Evolutionary conservation across 1,284 basidiomycete genomes (phyloP), one percentile per base, ranked within the genome.

Genomic region (Cryptococcus sp.): DNA sequence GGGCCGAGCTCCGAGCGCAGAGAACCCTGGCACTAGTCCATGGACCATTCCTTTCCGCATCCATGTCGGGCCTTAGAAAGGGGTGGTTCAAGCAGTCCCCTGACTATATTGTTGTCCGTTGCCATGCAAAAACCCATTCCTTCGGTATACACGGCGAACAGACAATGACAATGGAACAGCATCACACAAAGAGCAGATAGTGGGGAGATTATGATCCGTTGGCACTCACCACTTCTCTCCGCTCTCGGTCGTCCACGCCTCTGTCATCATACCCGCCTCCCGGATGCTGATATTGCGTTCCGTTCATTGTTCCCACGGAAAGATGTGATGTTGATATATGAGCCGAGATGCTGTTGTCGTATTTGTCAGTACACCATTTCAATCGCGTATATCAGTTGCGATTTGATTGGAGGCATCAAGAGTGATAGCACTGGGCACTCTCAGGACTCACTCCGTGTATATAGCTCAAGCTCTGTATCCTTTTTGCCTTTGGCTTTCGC

Each of bases 151-250:
- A 45, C n/a, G 42, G 42, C 42, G n/a, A 11, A 45, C 42, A 15
- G 42, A 22, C 42, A 45, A 10, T 10, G 5, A 22, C n/a, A 13
- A 10, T n/a, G 5, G 42, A n/a, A 19, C 42, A 42, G n/a, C n/a
- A 42, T 17, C 10, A 22, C 16, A n/a, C 30, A 15, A 17, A 16
- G 19, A 20, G 27, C 22, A 11, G 10, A 45, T 23, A 40, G 45
- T 15, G n/a, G 11, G 22, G 23, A 39, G 11, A 19, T 15, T 41
- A 11, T 22, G 35, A 49, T 39, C 30, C 27, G 19, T 22, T n/a
- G 22, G 43, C 23, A 57, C 61, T 62, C 51, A 62, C 61, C 38
- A 54, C 57, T 20, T 62, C 61, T 52, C 61, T 50, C n/a, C 57
- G 39, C 2, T 59, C 61, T 41, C 61, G 51, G 15, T 43, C 52